A percentile compares a stretch with the other conserved stretches of the same genome.
Evolutionary conservation across 2,329 filamentous ascomycete genomes (phyloP).

Genomic region (Coniochaeta ligniaria): DNA sequence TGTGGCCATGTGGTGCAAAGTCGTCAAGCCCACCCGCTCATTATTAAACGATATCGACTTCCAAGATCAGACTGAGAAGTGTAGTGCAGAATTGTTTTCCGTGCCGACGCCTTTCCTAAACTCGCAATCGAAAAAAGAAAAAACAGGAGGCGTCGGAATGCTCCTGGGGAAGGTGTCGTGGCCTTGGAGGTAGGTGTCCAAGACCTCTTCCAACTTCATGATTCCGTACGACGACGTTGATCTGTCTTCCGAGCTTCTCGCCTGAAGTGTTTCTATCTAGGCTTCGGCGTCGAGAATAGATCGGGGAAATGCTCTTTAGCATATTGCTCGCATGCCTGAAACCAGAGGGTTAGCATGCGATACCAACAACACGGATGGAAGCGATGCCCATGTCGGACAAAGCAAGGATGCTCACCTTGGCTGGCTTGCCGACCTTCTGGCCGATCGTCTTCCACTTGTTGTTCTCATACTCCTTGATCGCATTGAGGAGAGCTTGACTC

Average conservation of each 20-base stretch:
- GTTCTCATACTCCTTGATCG: conserved; percentile 97
- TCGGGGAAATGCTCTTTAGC: conserved; percentile 82
- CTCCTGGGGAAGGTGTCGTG: not conserved
- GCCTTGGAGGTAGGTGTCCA: not conserved
- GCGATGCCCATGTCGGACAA: not conserved
- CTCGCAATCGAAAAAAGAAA: not conserved
- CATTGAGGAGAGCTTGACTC: conserved; percentile 75
- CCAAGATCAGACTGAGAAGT: not conserved
- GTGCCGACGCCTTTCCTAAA: not conserved
- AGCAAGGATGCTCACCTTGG: conserved; percentile 59
- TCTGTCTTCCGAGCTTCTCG: no score
- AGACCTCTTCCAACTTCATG: not conserved
- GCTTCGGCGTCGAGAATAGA: not conserved
- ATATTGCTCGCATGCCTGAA: conserved; percentile 60
- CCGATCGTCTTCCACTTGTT: conserved; percentile 99
- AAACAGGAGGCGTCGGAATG: not conserved
- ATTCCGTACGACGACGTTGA: no score
- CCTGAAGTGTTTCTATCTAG: not conserved
- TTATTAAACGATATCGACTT: not conserved
- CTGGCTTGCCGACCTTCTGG: conserved; percentile 93
- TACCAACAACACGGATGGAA: not conserved
- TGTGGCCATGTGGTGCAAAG: not conserved
- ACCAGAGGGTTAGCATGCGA: conserved; percentile 2
- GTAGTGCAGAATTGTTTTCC: not conserved
- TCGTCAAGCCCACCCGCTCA: not conserved